Evolutionary conservation across 495 filamentous ascomycete species (phyloP).

Genomic region (Bathelium albidoporum): DNA sequence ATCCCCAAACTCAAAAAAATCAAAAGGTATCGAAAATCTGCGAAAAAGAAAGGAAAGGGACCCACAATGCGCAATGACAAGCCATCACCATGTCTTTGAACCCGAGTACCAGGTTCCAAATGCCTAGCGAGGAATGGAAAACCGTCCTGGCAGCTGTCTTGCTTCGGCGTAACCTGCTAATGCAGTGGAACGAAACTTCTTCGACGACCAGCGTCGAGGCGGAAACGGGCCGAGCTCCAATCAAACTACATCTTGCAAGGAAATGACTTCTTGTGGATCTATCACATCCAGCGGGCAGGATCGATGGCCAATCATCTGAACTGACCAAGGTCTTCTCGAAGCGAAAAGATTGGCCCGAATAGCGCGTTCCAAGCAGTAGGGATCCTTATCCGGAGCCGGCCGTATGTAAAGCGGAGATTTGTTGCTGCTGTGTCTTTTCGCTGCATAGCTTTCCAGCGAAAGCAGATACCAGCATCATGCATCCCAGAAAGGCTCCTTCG

Average conservation of each 20-base stretch:
- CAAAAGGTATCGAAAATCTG: not conserved
- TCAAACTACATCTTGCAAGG: not conserved
- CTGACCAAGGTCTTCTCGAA: not conserved
- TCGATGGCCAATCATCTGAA: not conserved
- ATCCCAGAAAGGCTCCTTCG: not conserved
- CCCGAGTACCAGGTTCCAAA: constrained; percentile 1
- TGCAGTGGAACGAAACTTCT: not conserved
- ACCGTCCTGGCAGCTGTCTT: constrained; percentile 3
- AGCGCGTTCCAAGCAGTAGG: not conserved
- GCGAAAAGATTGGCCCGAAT: not conserved
- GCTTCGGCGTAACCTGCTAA: constrained; percentile 1
- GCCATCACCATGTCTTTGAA: not conserved
- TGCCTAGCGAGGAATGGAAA: not conserved
- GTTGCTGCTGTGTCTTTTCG: not conserved
- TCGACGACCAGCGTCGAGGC: not conserved
- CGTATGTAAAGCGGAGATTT: not conserved
- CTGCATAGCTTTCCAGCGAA: not conserved
- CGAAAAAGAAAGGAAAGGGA: not conserved
- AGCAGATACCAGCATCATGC: not conserved
- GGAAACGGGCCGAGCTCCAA: not conserved
- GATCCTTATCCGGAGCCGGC: not conserved
- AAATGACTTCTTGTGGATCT: too few relatives aligned
- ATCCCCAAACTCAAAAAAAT: too few relatives aligned
- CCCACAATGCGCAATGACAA: not conserved
- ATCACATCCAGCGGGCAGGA: not conserved